Base-by-base conservation (phyloP, 805 yeast genomes). In the Sugiyamaella americana region DNA sequence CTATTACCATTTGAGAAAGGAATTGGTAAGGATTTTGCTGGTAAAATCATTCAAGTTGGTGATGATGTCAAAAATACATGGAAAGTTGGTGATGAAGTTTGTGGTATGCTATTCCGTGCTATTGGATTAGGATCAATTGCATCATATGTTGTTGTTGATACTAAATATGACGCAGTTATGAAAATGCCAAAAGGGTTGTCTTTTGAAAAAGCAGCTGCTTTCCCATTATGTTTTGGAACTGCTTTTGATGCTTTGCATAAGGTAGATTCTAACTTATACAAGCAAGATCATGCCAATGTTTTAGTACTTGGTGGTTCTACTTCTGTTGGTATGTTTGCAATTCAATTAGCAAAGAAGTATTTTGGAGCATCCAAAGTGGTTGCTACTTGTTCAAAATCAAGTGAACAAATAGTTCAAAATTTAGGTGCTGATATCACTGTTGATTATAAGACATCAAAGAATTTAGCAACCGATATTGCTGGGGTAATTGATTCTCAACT, bases 221-320 rank as follows among this genome's bases (percentile, higher is more conserved):
- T 76, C 64, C 84, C 87, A 0, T 63, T 82, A 52, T 81, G 78
- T 0, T 77, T 74, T 53, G 77, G 79, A 17, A 82, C 94, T 2
- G 89, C 91, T 0, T 71, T 58, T 52, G 59, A 67, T 19, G 58
- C 71, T 42, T 60, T 74, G 24, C 58, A 60, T 5, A 49, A 57
- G 4, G 68, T 70, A 47, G 60, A 63, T 29, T 64, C 75, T 18
- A 13, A 26, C 13, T 26, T 26, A 13, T 26, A 8, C 11, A 26
- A 26, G 32, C 68, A 66, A 34, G 67, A 68, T 8, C 67, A 68
- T 6, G 67, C 78, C 3, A 74, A 71, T 48, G 75, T 83, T 3
- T 68, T 84, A 41, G 72, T 86, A 18, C 66, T 84, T 40, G 95
- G 95, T 34, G 91, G 84, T 21, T 80, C 84, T 5, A 79, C 94